Conservation (phyloP, 202 grass and related monocot species). For the Bolboschoenoplectus hybrid region DNA sequence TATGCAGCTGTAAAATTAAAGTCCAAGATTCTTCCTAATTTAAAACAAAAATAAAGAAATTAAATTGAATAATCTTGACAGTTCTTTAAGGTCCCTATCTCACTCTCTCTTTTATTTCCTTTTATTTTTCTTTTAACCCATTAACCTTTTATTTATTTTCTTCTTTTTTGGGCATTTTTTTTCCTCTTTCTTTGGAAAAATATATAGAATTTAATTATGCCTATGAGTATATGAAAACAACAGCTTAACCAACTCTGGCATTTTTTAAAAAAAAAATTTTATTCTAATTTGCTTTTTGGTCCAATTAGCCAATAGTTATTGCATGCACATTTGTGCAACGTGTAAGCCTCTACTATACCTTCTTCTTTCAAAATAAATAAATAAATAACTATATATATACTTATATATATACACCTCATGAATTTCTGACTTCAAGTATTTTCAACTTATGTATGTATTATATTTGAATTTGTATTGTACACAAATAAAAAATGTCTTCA, state of each 20-base stretch:
- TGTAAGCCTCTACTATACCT: neutral
- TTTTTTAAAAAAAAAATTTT: neutral
- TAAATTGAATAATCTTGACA: neutral
- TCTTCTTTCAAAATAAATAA: neutral
- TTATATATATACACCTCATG: too few species aligned
- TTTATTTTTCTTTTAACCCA: neutral
- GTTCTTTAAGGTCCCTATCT: neutral
- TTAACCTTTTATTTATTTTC: neutral
- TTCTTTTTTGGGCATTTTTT: neutral
- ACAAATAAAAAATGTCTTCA: neutral
- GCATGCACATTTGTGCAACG: slow-evolving; percentile 33
- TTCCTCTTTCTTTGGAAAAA: neutral
- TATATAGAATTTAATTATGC: neutral
- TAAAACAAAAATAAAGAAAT: neutral
- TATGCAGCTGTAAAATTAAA: neutral
- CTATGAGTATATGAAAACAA: slow-evolving; percentile 3
- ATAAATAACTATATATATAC: too few species aligned
- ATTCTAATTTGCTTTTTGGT: neutral
- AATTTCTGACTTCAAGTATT: neutral
- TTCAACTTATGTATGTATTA: neutral
- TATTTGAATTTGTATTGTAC: neutral
- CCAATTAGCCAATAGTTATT: slow-evolving; percentile 4
- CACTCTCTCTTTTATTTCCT: neutral
- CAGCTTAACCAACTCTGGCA: slow-evolving; percentile 10
- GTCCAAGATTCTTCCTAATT: neutral